phyloP scores from a whole-genome alignment of 495 filamentous ascomycete species.

The Apodospora peruviana region DNA sequence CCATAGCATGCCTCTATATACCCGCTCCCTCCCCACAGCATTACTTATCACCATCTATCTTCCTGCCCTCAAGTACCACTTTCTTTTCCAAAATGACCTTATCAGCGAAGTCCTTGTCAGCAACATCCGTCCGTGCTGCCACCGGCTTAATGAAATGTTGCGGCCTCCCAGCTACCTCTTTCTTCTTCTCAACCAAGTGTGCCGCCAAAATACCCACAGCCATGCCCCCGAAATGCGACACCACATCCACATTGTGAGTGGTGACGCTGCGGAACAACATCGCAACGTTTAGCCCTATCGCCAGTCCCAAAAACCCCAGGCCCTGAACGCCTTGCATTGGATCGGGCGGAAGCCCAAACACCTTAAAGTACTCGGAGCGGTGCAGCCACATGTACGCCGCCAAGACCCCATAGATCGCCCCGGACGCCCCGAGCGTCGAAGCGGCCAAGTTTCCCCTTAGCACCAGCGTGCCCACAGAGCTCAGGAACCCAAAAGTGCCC shows the following conservation, averaged over 20 bases:
- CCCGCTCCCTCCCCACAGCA: not conserved
- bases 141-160: too few relatives aligned
- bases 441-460: constrained; percentile 30
- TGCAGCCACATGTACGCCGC: constrained; percentile 67
- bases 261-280: constrained; percentile 30
- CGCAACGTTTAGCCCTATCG: constrained; percentile 43
- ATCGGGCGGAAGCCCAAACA: constrained; percentile 47
- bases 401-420: constrained; percentile 61
- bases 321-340: constrained; percentile 47
- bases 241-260: constrained; percentile 51
- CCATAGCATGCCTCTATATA: too few relatives aligned
- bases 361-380: constrained; percentile 41
- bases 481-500: constrained; percentile 61
- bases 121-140: not conserved
- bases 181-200: constrained; percentile 23
- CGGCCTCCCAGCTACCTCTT: constrained; percentile 4
- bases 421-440: constrained; percentile 66
- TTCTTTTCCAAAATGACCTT: not conserved
- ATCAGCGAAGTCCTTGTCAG: not conserved
- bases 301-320: constrained; percentile 39
- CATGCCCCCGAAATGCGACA: constrained; percentile 69
- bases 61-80: not conserved
- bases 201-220: constrained; percentile 41
- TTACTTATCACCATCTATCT: not conserved
- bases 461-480: constrained; percentile 55